Evolutionary conservation across 1,284 basidiomycete genomes (phyloP).

Genomic region (Cutaneotrichosporon arboriforme): DNA sequence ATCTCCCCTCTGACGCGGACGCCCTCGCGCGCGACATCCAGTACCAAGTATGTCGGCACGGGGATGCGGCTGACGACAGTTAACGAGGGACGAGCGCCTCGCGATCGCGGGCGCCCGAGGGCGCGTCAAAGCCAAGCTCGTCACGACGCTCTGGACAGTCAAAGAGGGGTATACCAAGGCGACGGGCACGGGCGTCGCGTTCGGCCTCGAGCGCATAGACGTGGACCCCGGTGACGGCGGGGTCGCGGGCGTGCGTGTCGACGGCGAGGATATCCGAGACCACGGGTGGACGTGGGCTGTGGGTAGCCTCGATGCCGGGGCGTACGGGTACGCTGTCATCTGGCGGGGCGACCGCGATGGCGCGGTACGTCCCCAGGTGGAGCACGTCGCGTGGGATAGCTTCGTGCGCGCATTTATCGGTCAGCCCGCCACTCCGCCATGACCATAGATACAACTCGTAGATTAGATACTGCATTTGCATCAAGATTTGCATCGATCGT

Average conservation of each 20-base stretch:
- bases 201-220: constrained; percentile 38
- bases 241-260: constrained; percentile 24
- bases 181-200: constrained; percentile 38
- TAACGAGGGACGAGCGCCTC: constrained; percentile 25
- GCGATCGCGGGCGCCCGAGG: constrained; percentile 13
- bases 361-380: constrained; percentile 2
- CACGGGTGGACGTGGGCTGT: constrained; percentile 28
- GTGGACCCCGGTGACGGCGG: constrained; percentile 22
- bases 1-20: constrained; percentile 22
- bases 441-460: too few species aligned
- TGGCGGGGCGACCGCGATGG: constrained; percentile 26
- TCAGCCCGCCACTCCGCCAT: too few species aligned
- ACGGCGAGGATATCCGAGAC: constrained; percentile 26
- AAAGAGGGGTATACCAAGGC: constrained; percentile 45
- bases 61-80: constrained; percentile 17
- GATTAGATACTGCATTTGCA: too few species aligned
- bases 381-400: constrained; percentile 24
- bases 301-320: constrained; percentile 21
- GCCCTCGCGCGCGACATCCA: constrained; percentile 14
- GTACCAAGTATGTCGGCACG: constrained; percentile 18
- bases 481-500: too few species aligned
- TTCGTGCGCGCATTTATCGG: constrained; percentile 21
- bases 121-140: constrained; percentile 15
- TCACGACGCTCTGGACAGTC: constrained; percentile 38
- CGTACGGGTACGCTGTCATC: constrained; percentile 29